Evolutionary conservation across 1,284 basidiomycete species (phyloP), one percentile per base, ranked within the genome.

Genomic region (Agaricales sp.): DNA sequence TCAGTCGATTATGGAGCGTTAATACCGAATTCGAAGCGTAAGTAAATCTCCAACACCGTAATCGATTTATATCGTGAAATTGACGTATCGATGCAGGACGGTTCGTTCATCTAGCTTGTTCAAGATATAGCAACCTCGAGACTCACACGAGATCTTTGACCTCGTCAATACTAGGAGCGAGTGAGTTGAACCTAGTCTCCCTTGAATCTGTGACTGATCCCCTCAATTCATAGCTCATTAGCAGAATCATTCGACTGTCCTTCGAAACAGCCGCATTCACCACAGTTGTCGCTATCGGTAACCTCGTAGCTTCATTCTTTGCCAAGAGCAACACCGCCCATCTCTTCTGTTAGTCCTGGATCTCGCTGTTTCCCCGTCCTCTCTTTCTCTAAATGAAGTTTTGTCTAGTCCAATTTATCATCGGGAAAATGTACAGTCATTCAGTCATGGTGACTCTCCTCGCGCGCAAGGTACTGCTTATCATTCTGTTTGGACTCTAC

Each of bases 371-470:
- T 14, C 14, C 39, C 16, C 8, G 39, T 41, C 39, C 16, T 18
- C 39, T 8, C 4, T 20, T n/a, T 8, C 6, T 6, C 39, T 41
- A 8, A n/a, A n/a, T 41, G 39, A 41, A 8, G 8, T 41, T 18
- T 6, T 18, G 8, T 20, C 8, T 6, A 41, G 39, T 41, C 18
- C 39, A 41, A 41, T 41, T 41, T 16, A 20, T 41, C n/a, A 41
- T 41, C 8, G 39, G 39, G 8, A 41, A 41, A 20, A 41, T 41
- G 39, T 41, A 41, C 39, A 41, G 39, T 41, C 39, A 41, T 20
- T 41, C 39, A 6, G 39, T 41, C 4, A 41, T 41, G 39, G 39
- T 41, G 16, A 41, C 39, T n/a, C 39, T 41, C 39, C 39, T 41
- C 6, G 39, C 39, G 4, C 39, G 39, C 6, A 41, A 18, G 39